phyloP scores from a whole-genome alignment of 2,329 filamentous ascomycete genomes.

The Pseudocercospora musae region DNA sequence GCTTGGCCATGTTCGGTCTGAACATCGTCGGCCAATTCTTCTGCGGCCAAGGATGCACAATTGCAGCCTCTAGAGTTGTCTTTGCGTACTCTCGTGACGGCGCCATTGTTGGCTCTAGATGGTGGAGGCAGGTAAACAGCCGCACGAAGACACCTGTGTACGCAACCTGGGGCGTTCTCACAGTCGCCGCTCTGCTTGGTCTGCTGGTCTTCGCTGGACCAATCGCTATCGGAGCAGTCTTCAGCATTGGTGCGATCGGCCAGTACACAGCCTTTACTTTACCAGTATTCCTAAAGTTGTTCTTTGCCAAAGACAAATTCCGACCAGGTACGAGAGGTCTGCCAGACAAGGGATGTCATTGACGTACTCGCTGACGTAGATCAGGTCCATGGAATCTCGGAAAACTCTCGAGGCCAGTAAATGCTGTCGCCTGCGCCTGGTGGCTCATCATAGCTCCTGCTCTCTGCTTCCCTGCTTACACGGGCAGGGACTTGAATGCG shows the following conservation, averaged over 20 bases:
- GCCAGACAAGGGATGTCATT: background rate
- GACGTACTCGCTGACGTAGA: background rate
- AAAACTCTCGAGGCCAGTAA: constrained; percentile 29
- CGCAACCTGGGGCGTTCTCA: constrained; percentile 33
- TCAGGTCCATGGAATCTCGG: constrained; percentile 36
- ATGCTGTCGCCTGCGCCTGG: constrained; percentile 29
- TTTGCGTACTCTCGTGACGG: constrained; percentile 35
- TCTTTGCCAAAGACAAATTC: constrained; percentile 29
- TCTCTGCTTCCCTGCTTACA: constrained; percentile 34
- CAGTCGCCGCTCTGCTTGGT: constrained; percentile 27
- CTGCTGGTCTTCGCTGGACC: constrained; percentile 32
- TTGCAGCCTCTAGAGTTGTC: constrained; percentile 30
- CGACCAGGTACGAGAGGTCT: constrained; percentile 11
- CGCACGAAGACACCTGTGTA: constrained; percentile 33
- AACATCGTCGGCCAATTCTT: constrained; percentile 35
- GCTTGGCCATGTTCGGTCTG: constrained; percentile 34
- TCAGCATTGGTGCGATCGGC: constrained; percentile 29
- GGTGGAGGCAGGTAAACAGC: constrained; percentile 30
- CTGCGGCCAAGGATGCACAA: constrained; percentile 33
- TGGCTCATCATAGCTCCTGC: constrained; percentile 33
- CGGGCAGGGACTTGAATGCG: constrained; percentile 28
- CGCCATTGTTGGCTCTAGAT: constrained; percentile 28
- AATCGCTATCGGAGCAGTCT: constrained; percentile 34
- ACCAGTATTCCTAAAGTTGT: constrained; percentile 31
- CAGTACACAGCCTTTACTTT: constrained; percentile 29